Evolutionary conservation across 306 rosid genomes (phyloP), one percentile per base, ranked within the genome.

Genomic region (Cucurbita ficifolia): DNA sequence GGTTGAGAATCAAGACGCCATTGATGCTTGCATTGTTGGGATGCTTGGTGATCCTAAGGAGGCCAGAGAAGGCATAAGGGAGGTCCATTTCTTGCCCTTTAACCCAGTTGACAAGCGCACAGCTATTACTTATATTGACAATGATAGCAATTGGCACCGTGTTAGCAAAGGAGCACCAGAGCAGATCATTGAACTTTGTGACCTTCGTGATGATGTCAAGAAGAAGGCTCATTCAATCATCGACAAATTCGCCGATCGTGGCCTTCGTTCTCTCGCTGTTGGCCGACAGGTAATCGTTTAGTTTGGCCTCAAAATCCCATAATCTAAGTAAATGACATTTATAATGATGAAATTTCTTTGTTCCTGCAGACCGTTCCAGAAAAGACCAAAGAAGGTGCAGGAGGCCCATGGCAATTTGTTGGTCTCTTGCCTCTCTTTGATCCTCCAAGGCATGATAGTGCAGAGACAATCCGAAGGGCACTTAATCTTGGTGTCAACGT

Each of bases 161-260:
- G 88, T 86, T 17, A 92, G 96, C 90, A 92, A 92, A 82, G 98
- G 96, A 11, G 98, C 98, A 65, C 98, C 96, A 2, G 98, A 92
- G 78, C 98, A 92, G 96, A 92, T 92, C 77, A 88, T 92, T 8
- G 96, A 88, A 17, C 91, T 92, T 12, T 87, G 96, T 77, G 79
- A 92, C 22, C 82, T 92, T 46, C 78, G 81, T 14, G 92, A 76
- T 13, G 98, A 87, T 56, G 65, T 80, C n/a, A 79, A 51, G 77
- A 81, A 73, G 77, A 92, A 86, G 76, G 88, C 90, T 72, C 86
- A 70, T 77, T 86, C 96, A 77, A 90, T 88, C 22, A 92, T 92
- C 8, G 89, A 79, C 76, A 92, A 87, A 82, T 92, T 92, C 56
- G 98, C 96, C 16, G 98, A 92, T 1, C 96, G 96, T 4, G 96